Base-by-base conservation (phyloP, 148 eudicot species). In the Spergularia marina region DNA sequence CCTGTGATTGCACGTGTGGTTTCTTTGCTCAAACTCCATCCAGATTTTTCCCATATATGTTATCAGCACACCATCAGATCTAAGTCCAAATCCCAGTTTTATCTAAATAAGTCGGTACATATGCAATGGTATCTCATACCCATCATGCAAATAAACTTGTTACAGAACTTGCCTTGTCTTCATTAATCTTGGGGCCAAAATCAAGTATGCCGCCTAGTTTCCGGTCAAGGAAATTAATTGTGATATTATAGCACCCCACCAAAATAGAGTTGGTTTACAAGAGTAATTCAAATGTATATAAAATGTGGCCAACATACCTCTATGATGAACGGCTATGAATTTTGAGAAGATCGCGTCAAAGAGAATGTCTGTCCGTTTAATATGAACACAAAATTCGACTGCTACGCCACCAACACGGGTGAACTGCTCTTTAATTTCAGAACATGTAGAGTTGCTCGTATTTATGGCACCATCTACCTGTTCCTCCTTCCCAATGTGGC, bases 401-500 rank as follows among this genome's bases (percentile, higher is more conserved):
- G 98, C 97, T 73, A 94, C 98, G 67, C 98, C 97, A 76, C 98
- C 98, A 73, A 94, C 98, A 56, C 90, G 95, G 30, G 90, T 80
- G 69, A 86, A 91, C 74, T 94, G 97, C 84, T 94, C 98, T 76
- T 88, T 90, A 69, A 90, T 91, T 53, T 87, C 91, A 15, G 84
- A 82, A 75, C 72, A 81, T 44, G 78, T 82, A 70, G 86, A 83
- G 68, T 68, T 77, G 49, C 70, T 75, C 54, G 40, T 44, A 72
- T 76, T 70, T 52, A 60, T 23, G 47, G 86, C 68, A 70, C 79
- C 88, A 75, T 78, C 84, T 44, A 74, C 76, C 57, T 86, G 83
- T 77, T 80, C 89, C 74, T 71, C 68, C 79, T 91, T 88, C 49
- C 55, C 87, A 82, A 77, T 83, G 84, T 88, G 98, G 81, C 86